Percentiles rank a stretch among this genome's conserved stretches.
phyloP scores from a whole-genome alignment of 345 rosid species.

The Hibiscus trionum region DNA sequence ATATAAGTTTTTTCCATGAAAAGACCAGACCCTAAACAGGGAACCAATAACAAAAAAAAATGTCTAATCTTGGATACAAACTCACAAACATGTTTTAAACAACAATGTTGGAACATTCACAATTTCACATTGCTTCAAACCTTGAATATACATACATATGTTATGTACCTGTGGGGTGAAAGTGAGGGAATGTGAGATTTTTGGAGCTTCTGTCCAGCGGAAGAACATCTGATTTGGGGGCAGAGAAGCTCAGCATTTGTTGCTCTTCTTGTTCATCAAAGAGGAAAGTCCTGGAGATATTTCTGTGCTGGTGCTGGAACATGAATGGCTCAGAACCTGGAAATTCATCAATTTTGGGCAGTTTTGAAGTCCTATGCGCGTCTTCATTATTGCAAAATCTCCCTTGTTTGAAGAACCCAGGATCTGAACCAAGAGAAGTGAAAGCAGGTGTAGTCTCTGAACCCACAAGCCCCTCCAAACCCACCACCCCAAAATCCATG shows the following conservation, averaged over 20 bases:
- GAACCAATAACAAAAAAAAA: conserved; percentile 1
- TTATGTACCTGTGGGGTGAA: conserved; percentile 33
- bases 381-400: conserved; percentile 31
- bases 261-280: conserved; percentile 33
- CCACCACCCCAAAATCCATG: conserved; percentile 44
- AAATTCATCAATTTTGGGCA: conserved; percentile 27
- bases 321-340: conserved; percentile 30
- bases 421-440: conserved; percentile 34
- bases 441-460: conserved; percentile 27
- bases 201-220: conserved; percentile 17
- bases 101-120: neutral
- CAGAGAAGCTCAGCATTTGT: conserved; percentile 57
- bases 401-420: conserved; percentile 50
- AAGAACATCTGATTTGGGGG: conserved; percentile 39
- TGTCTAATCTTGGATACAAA: conserved; percentile 8
- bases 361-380: conserved; percentile 44
- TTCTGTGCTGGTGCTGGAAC: conserved; percentile 18
- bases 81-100: neutral
- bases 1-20: conserved; percentile 23
- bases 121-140: neutral
- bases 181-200: conserved; percentile 30
- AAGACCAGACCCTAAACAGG: conserved; percentile 26
- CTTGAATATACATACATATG: too few species aligned
- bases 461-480: conserved; percentile 41
- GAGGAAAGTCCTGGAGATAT: conserved; percentile 15